These are phyloP conservation scores for Podaxis mareebaensis DNA, from an alignment of 768 basidiomycete species.

Conservation along the genomic window DNA sequence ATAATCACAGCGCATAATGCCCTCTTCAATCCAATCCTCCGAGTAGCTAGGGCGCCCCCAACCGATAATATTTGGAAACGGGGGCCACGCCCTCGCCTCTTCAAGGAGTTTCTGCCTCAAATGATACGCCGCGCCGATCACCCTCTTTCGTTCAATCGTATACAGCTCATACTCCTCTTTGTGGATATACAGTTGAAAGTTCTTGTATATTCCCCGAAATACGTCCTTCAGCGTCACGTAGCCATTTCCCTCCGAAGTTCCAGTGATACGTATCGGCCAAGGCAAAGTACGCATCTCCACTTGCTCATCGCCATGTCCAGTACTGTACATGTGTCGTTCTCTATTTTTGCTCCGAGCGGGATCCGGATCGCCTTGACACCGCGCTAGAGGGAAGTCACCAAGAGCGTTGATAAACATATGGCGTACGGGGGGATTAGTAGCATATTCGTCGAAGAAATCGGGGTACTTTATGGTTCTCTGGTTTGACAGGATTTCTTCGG, in stretches of 20 bases:
- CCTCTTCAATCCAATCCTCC: constrained; percentile 9
- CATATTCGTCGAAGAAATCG: neutral
- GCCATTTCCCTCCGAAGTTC: neutral
- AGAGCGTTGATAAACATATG: constrained; percentile 15
- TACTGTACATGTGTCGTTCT: constrained; percentile 3
- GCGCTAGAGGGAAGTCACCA: constrained; percentile 9
- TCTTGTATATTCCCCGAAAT: constrained; percentile 1
- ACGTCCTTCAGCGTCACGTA: constrained; percentile 7
- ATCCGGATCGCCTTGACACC: constrained; percentile 15
- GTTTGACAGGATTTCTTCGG: constrained; percentile 1
- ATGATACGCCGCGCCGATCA: constrained; percentile 11
- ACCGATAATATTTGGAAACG: neutral
- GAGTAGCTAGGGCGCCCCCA: neutral
- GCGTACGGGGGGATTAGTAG: constrained; percentile 8
- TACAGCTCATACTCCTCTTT: neutral
- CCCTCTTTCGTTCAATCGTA: constrained; percentile 1
- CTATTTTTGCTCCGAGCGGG: neutral
- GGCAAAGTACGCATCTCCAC: constrained; percentile 8
- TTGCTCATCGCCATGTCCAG: neutral
- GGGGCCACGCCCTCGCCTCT: neutral
- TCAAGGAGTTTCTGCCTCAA: neutral
- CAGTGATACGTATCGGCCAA: constrained; percentile 9
- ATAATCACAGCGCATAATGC: constrained; percentile 12
- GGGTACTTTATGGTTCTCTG: neutral
- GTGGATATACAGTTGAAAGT: constrained; percentile 7